phyloP scores from a whole-genome alignment of 495 filamentous ascomycete species.

The Rostrohypoxylon terebratum region DNA sequence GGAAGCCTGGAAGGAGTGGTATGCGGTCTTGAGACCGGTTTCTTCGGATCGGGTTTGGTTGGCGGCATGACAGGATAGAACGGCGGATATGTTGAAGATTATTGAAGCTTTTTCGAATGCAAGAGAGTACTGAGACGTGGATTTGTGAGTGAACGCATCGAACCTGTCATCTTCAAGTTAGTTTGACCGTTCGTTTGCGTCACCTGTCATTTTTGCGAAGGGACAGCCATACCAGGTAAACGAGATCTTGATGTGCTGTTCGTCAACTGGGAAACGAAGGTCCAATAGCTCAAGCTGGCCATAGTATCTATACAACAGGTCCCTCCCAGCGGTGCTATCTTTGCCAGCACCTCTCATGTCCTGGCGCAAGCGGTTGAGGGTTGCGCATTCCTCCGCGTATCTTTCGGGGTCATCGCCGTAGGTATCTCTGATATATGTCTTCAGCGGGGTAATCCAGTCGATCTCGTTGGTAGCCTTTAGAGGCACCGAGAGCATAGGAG shows the following conservation, averaged over 20 bases:
- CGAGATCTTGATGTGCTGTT: slow-evolving; percentile 98
- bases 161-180: slow-evolving; percentile 71
- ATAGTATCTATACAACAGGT: slow-evolving; percentile 96
- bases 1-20: slow-evolving; percentile 97
- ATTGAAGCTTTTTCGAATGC: slow-evolving; percentile 99
- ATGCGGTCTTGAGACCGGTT: slow-evolving; percentile 91
- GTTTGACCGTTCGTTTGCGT: slow-evolving; percentile 7
- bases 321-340: slow-evolving; percentile 93
- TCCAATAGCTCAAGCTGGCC: slow-evolving; percentile 96
- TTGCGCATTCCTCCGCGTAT: slow-evolving; percentile 93
- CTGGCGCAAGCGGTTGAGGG: slow-evolving; percentile 95
- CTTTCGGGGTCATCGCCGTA: slow-evolving; percentile 97
- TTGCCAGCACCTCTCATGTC: slow-evolving; percentile 98
- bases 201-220: not conserved
- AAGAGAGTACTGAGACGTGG: slow-evolving; percentile 93
- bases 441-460: slow-evolving; percentile 95
- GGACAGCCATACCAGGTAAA: slow-evolving; percentile 85
- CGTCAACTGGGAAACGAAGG: slow-evolving; percentile 94
- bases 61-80: slow-evolving; percentile 95
- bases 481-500: slow-evolving; percentile 92
- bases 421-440: slow-evolving; percentile 89
- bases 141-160: slow-evolving; percentile 97
- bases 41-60: slow-evolving; percentile 93
- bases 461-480: slow-evolving; percentile 99
- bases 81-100: slow-evolving; percentile 99